phyloP scores from a whole-genome alignment of 2,329 filamentous ascomycete species.

The Hymenoscyphus salicellus region DNA sequence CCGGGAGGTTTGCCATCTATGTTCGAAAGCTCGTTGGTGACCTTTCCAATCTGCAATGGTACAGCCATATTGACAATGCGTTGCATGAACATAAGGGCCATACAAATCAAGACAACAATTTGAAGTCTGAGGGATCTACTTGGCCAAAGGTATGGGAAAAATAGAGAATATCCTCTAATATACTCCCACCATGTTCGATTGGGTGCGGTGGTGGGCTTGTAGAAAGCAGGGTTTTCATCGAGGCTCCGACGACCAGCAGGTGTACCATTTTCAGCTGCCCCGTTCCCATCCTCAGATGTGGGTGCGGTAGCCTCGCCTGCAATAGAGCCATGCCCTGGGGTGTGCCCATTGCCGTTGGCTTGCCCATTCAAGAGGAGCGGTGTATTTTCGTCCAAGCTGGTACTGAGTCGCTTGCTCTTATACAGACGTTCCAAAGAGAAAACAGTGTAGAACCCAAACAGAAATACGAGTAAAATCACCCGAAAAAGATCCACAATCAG shows the following conservation, averaged over 20 bases:
- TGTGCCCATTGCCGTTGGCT: constrained; percentile 33
- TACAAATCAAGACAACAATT: constrained; percentile 76
- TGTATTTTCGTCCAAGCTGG: constrained; percentile 51
- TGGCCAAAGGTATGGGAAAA: constrained; percentile 97
- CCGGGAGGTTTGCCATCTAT: constrained; percentile 44
- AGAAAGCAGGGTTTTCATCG: constrained; percentile 73
- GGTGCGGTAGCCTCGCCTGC: constrained; percentile 3
- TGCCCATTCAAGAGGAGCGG: constrained; percentile 55
- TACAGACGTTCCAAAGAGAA: constrained; percentile 42
- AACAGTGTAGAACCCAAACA: constrained; percentile 55
- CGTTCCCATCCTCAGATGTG: constrained; percentile 13
- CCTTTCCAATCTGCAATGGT: constrained; percentile 73
- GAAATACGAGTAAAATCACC: constrained; percentile 58
- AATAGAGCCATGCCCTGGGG: constrained; percentile 41
- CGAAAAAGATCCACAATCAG: constrained; percentile 66
- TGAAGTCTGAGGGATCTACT: constrained; percentile 74
- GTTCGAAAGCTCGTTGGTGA: constrained; percentile 70
- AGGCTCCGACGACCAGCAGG: constrained; percentile 40
- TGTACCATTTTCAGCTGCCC: constrained; percentile 32
- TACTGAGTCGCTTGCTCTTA: constrained; percentile 19
- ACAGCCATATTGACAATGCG: constrained; percentile 83
- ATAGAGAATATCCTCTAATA: constrained; percentile 82
- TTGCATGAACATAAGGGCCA: constrained; percentile 74
- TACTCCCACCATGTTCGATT: constrained; percentile 97
- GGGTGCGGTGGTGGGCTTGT: constrained; percentile 80